These are phyloP conservation scores for Fusarium albosuccineum DNA, from an alignment of 2,329 filamentous ascomycete genomes.

Conservation along the genomic window DNA sequence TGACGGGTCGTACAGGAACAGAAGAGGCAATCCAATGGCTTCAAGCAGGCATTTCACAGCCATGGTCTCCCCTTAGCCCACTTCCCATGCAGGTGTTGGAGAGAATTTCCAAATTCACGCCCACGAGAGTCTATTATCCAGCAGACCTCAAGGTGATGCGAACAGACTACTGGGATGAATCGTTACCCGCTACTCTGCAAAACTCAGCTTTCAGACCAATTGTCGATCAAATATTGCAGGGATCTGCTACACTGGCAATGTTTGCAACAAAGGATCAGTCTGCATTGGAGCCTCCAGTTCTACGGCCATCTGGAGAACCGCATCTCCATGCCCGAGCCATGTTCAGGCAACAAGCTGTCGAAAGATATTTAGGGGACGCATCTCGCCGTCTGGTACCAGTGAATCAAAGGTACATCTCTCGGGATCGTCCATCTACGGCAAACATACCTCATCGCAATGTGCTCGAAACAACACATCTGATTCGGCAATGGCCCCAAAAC, in stretches of 20 bases:
- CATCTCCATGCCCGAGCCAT: slow-evolving; percentile 37
- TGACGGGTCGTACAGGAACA: slow-evolving; percentile 70
- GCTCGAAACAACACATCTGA: slow-evolving; percentile 34
- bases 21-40: slow-evolving; percentile 69
- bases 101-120: slow-evolving; percentile 44
- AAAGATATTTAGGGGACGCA: slow-evolving; percentile 23
- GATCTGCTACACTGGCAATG: slow-evolving; percentile 45
- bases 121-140: slow-evolving; percentile 54
- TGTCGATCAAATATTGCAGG: slow-evolving; percentile 47
- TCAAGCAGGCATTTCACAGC: slow-evolving; percentile 63
- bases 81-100: slow-evolving; percentile 17
- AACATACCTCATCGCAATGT: slow-evolving; percentile 43
- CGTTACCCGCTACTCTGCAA: slow-evolving; percentile 50
- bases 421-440: slow-evolving; percentile 35
- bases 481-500: slow-evolving; percentile 32
- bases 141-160: slow-evolving; percentile 50
- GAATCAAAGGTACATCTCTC: slow-evolving; percentile 28
- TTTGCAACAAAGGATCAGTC: slow-evolving; percentile 39
- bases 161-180: slow-evolving; percentile 48
- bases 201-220: slow-evolving; percentile 52
- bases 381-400: slow-evolving; percentile 13
- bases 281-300: neutral
- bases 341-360: slow-evolving; percentile 34
- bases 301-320: slow-evolving; percentile 27
- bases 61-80: slow-evolving; percentile 56